Percentiles rank a stretch among this genome's conserved stretches.
These are phyloP conservation scores for Pouteria glomerata DNA, from an alignment of 148 eudicot genomes.

Conservation along the genomic window DNA sequence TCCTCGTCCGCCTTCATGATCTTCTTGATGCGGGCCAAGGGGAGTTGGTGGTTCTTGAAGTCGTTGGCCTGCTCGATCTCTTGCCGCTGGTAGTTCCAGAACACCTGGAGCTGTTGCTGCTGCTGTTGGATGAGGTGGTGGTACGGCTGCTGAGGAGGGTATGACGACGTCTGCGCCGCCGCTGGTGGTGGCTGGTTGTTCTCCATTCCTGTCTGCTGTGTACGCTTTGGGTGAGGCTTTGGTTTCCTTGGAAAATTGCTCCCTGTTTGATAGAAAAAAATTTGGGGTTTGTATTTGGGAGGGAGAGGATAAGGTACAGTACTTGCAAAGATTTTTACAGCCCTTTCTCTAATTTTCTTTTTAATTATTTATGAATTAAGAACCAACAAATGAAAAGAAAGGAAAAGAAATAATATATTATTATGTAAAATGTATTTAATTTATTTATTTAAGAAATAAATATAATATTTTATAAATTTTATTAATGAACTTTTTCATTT, in stretches of 20 bases:
- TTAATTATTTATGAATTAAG: no score
- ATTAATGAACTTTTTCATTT: no score
- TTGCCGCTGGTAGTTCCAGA: constrained; percentile 74
- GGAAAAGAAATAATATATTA: no score
- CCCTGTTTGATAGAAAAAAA: not conserved
- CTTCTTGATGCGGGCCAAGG: constrained; percentile 70
- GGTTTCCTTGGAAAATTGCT: not conserved
- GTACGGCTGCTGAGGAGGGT: constrained; percentile 38
- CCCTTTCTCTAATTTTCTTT: not conserved
- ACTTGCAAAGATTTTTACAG: not conserved
- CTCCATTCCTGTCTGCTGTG: constrained; percentile 22
- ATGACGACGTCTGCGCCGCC: constrained; percentile 18
- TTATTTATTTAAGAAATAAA: no score
- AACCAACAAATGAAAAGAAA: no score
- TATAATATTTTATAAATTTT: no score
- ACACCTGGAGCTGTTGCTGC: constrained; percentile 79
- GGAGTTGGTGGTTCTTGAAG: constrained; percentile 79
- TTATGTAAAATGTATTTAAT: no score
- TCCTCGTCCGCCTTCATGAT: constrained; percentile 91
- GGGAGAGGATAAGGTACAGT: constrained; percentile 1
- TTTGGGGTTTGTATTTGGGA: not conserved
- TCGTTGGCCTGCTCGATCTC: constrained; percentile 68
- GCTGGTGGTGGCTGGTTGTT: constrained; percentile 17
- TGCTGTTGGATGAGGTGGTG: constrained; percentile 75
- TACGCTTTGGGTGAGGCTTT: not conserved